Percentiles rank a stretch among this genome's conserved stretches.
Evolutionary conservation across 2,329 filamentous ascomycete genomes (phyloP).

Genomic region (Malbranchea zuffiana): DNA sequence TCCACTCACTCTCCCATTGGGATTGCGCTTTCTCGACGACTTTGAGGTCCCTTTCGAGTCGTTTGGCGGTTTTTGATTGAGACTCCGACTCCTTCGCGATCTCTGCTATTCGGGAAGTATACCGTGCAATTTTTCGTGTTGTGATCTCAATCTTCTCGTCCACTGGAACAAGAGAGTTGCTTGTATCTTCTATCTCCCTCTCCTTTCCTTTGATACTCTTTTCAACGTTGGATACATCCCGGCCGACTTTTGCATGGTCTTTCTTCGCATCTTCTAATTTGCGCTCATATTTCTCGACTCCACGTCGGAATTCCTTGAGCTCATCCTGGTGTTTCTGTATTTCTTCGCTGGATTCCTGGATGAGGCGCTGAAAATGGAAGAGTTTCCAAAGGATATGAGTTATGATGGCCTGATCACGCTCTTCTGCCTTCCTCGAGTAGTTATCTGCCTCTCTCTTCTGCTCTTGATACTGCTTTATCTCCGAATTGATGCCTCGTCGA

Average conservation of each 20-base stretch:
- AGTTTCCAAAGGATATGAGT: conserved; percentile 94
- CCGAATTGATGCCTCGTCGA: conserved; percentile 87
- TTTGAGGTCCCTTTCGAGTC: conserved; percentile 67
- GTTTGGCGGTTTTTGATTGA: conserved; percentile 57
- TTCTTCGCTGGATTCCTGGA: conserved; percentile 80
- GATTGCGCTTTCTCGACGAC: conserved; percentile 82
- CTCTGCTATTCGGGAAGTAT: conserved; percentile 56
- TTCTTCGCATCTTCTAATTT: conserved; percentile 70
- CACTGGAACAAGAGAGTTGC: conserved; percentile 76
- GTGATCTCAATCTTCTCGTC: conserved; percentile 84
- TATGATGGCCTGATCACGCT: conserved; percentile 82
- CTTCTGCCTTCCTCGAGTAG: conserved; percentile 80
- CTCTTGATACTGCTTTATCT: conserved; percentile 95
- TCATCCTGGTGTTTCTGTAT: conserved; percentile 93
- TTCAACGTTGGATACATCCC: conserved; percentile 71
- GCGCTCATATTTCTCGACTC: conserved; percentile 72
- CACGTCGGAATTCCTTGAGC: conserved; percentile 80
- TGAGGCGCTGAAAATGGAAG: conserved; percentile 85
- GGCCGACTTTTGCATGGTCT: conserved; percentile 66
- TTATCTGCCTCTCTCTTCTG: conserved; percentile 93
- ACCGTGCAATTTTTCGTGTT: conserved; percentile 56
- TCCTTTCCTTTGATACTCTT: conserved; percentile 76
- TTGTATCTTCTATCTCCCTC: conserved; percentile 73
- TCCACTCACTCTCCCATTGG: conserved; percentile 80
- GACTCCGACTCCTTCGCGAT: conserved; percentile 66